These are phyloP conservation scores for Trichoderma asperellum DNA, from an alignment of 2,329 filamentous ascomycete genomes.

Conservation along the genomic window DNA sequence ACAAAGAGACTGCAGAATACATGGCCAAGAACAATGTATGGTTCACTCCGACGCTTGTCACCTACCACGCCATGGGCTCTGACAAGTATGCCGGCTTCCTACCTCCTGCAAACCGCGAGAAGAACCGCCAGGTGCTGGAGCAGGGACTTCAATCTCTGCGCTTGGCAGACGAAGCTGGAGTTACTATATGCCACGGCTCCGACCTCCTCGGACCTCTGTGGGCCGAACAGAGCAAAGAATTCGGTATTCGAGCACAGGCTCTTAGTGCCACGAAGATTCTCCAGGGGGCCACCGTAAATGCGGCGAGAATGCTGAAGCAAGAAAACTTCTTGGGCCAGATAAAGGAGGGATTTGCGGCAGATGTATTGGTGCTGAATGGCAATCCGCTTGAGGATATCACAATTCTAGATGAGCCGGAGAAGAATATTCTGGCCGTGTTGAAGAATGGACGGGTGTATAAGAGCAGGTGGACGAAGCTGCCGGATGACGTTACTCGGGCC, in stretches of 20 bases:
- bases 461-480: conserved; percentile 37
- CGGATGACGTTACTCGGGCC: conserved; percentile 10
- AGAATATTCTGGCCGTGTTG: conserved; percentile 54
- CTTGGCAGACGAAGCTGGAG: conserved; percentile 55
- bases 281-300: conserved; percentile 48
- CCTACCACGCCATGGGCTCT: conserved; percentile 54
- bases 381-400: conserved; percentile 61
- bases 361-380: conserved; percentile 55
- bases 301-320: conserved; percentile 53
- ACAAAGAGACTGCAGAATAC: conserved; percentile 49
- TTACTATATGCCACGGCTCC: conserved; percentile 60
- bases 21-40: conserved; percentile 55
- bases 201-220: conserved; percentile 42
- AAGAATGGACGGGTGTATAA: conserved; percentile 54
- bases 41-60: conserved; percentile 59
- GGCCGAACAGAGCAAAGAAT: conserved; percentile 41
- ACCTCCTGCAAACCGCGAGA: conserved; percentile 49
- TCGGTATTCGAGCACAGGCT: conserved; percentile 37
- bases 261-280: conserved; percentile 37
- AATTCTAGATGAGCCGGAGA: conserved; percentile 53
- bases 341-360: conserved; percentile 54
- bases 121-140: conserved; percentile 55
- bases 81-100: conserved; percentile 50
- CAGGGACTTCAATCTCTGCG: conserved; percentile 51
- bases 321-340: conserved; percentile 56